Evolutionary conservation across 176 grass and related monocot genomes (phyloP).

Genomic region (Poa pratensis): DNA sequence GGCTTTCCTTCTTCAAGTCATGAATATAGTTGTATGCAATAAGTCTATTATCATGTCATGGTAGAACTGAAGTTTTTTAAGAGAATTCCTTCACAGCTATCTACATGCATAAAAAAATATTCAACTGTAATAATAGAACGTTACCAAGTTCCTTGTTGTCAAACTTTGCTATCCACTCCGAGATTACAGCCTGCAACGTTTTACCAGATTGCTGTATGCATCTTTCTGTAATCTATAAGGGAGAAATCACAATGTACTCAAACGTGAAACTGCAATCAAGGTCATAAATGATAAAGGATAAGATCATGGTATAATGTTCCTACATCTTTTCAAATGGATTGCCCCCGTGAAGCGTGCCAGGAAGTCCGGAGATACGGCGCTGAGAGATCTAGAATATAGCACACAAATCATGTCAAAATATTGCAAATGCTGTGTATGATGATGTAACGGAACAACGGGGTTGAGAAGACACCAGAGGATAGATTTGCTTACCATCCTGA

Average conservation of each 20-base stretch:
- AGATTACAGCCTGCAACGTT: slow-evolving; percentile 85
- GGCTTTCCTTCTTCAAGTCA: slow-evolving; percentile 14
- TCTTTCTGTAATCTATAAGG: slow-evolving; percentile 87
- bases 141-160: slow-evolving; percentile 92
- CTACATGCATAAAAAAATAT: slow-evolving; percentile 11
- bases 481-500: slow-evolving; percentile 59
- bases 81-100: slow-evolving; percentile 27
- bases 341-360: slow-evolving; percentile 68
- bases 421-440: background rate
- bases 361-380: slow-evolving; percentile 63
- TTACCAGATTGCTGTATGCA: slow-evolving; percentile 85
- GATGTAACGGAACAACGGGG: background rate
- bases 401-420: slow-evolving; percentile 37
- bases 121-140: slow-evolving; percentile 11
- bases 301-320: slow-evolving; percentile 13
- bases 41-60: slow-evolving; percentile 19
- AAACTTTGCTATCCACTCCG: slow-evolving; percentile 89
- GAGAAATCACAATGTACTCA: slow-evolving; percentile 38
- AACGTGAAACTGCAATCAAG: slow-evolving; percentile 33
- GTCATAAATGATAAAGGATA: slow-evolving; percentile 29
- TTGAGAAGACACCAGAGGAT: background rate
- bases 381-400: slow-evolving; percentile 63
- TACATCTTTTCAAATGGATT: slow-evolving; percentile 95
- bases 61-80: slow-evolving; percentile 7
- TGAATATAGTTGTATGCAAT: slow-evolving; percentile 6